Evolutionary conservation across 352 stramenopile genomes (phyloP).

Genomic region (Globisporangium emineosum): DNA sequence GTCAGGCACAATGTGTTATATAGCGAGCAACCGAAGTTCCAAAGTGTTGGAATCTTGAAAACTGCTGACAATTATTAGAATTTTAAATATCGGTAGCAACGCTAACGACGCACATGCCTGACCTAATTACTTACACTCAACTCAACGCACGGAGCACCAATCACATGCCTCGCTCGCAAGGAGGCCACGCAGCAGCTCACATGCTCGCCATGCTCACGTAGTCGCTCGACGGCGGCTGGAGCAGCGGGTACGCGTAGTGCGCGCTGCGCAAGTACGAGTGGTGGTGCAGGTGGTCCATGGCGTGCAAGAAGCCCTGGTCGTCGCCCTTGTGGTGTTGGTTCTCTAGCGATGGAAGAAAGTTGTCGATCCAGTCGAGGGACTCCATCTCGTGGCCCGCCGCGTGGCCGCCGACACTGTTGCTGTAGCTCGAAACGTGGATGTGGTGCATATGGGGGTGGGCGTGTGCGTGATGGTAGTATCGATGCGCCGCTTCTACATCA

Average conservation of each 20-base stretch:
- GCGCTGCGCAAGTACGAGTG: slow-evolving; percentile 19
- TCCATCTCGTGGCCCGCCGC: slow-evolving; percentile 29
- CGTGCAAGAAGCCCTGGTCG: slow-evolving; percentile 1
- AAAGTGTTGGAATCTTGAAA: background rate
- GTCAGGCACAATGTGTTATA: too few species aligned
- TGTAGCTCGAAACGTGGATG: slow-evolving; percentile 5
- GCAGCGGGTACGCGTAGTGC: slow-evolving; percentile 20
- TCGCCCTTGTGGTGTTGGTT: slow-evolving; percentile 11
- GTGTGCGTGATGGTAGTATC: slow-evolving; percentile 5
- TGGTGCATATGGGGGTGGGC: slow-evolving; percentile 12
- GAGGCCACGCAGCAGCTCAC: slow-evolving; percentile 9
- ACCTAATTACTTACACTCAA: background rate
- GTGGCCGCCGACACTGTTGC: background rate
- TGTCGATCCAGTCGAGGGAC: slow-evolving; percentile 70
- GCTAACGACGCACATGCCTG: background rate
- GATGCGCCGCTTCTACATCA: slow-evolving; percentile 22
- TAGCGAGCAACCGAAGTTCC: too few species aligned
- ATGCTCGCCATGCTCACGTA: slow-evolving; percentile 32
- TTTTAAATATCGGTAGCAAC: slow-evolving; percentile 4
- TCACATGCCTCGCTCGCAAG: background rate
- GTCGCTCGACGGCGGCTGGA: slow-evolving; percentile 18
- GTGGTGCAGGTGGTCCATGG: slow-evolving; percentile 21
- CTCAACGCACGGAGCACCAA: background rate
- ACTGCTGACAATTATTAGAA: background rate
- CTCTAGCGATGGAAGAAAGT: slow-evolving; percentile 51